These are phyloP conservation scores for Saccharum hybrid DNA, from an alignment of 202 grass and related monocot genomes.

Conservation along the genomic window DNA sequence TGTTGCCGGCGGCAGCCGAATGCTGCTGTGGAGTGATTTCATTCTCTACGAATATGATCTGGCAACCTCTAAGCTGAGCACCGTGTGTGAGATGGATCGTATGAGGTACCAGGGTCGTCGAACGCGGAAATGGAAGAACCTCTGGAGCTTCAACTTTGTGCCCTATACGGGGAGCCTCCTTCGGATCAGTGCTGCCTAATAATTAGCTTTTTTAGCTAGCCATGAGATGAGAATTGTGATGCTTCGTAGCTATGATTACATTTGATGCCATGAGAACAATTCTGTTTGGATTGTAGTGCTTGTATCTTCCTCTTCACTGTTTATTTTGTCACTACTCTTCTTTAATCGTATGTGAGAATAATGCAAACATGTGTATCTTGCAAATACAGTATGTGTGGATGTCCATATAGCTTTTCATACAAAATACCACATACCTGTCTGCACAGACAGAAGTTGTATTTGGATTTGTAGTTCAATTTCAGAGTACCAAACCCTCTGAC, in stretches of 20 bases:
- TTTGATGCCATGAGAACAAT: neutral
- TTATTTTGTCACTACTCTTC: too few species aligned
- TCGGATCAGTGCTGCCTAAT: neutral
- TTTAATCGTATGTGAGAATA: too few species aligned
- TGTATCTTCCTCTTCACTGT: too few species aligned
- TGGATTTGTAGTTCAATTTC: too few species aligned
- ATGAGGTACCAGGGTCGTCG: neutral
- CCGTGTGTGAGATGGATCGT: neutral
- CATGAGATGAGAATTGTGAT: too few species aligned
- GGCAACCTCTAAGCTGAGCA: neutral
- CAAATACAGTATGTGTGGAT: too few species aligned
- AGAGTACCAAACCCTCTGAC: too few species aligned
- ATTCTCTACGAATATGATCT: neutral
- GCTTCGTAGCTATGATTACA: neutral
- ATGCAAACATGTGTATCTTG: too few species aligned
- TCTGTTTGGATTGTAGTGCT: neutral
- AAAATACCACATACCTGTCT: too few species aligned
- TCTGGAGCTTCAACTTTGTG: neutral
- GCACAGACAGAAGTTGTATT: too few species aligned
- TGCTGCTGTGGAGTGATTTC: neutral
- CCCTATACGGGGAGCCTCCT: neutral
- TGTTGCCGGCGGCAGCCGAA: neutral
- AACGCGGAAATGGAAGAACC: neutral
- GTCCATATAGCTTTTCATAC: too few species aligned
- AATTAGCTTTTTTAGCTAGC: too few species aligned